Evolutionary conservation across 2,329 filamentous ascomycete genomes (phyloP).

Genomic region (Cryphonectria nitschkei): DNA sequence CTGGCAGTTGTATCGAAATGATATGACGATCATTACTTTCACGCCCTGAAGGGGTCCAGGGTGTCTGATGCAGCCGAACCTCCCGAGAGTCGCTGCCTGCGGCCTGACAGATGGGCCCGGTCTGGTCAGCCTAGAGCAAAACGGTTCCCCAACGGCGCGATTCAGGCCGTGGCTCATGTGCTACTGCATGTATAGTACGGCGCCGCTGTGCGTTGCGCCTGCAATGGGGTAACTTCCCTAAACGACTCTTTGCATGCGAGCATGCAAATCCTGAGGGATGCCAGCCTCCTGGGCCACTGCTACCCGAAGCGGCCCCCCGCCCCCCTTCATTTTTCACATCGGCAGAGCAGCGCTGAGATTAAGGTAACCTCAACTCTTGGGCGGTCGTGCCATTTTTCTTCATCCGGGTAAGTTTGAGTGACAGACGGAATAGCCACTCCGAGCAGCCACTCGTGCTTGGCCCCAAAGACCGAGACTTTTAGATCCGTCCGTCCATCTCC

Average conservation of each 20-base stretch:
- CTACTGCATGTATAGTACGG: background rate
- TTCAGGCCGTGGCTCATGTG: background rate
- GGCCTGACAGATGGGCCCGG: background rate
- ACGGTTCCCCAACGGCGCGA: background rate
- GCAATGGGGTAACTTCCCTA: background rate
- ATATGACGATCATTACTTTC: background rate
- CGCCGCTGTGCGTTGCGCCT: background rate
- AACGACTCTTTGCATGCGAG: background rate
- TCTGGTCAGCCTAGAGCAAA: background rate
- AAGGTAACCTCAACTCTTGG: background rate
- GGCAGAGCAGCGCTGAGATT: slow-evolving; percentile 2
- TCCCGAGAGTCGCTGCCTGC: background rate
- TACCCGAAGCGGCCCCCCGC: background rate
- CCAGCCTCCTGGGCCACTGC: slow-evolving; percentile 2
- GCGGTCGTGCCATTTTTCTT: background rate
- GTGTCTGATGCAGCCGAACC: background rate
- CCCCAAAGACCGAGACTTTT: background rate
- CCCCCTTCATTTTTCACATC: background rate
- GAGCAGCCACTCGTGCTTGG: background rate
- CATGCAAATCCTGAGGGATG: slow-evolving; percentile 5
- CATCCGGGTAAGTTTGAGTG: background rate
- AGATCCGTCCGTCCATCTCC: background rate
- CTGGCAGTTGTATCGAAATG: background rate
- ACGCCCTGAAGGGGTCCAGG: background rate
- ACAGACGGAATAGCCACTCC: slow-evolving; percentile 6